Evolutionary conservation across 495 filamentous ascomycete species (phyloP).

Genomic region (Annulohypoxylon nitens): DNA sequence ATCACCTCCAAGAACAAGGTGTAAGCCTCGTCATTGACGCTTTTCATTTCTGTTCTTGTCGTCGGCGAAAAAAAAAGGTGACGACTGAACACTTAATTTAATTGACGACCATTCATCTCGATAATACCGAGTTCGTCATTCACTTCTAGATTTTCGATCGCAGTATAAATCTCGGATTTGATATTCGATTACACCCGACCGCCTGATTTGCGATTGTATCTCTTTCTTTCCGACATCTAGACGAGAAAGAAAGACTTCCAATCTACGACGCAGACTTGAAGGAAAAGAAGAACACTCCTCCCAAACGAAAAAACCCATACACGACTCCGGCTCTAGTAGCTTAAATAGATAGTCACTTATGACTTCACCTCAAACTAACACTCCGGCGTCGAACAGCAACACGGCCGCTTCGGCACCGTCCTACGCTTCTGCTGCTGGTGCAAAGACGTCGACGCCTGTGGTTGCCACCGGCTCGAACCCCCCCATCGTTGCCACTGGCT

Average conservation of each 20-base stretch:
- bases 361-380: constrained; percentile 64
- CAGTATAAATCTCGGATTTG: constrained; percentile 56
- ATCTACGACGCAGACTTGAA: constrained; percentile 25
- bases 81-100: constrained; percentile 49
- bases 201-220: constrained; percentile 36
- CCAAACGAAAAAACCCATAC: constrained; percentile 14
- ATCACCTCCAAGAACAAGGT: constrained; percentile 37
- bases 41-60: constrained; percentile 42
- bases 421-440: constrained; percentile 79
- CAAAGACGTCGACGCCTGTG: constrained; percentile 76
- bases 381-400: constrained; percentile 71
- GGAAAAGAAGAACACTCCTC: constrained; percentile 24
- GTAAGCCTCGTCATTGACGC: constrained; percentile 35
- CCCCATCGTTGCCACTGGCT: constrained; percentile 74
- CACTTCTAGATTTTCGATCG: constrained; percentile 45
- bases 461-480: constrained; percentile 76
- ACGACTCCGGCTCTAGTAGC: constrained; percentile 38
- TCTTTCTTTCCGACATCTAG: constrained; percentile 43
- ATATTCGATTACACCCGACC: constrained; percentile 55
- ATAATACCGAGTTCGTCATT: constrained; percentile 37
- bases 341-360: constrained; percentile 58
- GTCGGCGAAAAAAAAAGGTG: constrained; percentile 27
- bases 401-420: constrained; percentile 73
- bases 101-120: constrained; percentile 43
- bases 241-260: constrained; percentile 42